These are phyloP conservation scores for Aspergillus taichungensis DNA, from an alignment of 495 filamentous ascomycete genomes.

Conservation along the genomic window DNA sequence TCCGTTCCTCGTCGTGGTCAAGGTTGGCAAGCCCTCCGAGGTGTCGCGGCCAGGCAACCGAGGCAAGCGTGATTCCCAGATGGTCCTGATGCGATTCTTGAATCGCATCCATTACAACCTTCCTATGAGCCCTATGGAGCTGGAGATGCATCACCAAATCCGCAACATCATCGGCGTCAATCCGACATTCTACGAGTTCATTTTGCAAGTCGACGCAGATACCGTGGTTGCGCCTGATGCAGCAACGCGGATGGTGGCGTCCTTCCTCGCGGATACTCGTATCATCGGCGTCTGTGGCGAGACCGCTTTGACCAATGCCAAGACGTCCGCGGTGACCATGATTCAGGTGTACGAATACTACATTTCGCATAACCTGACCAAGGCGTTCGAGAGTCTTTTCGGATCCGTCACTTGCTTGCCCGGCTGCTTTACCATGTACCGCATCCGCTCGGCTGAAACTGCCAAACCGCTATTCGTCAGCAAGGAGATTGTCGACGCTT, in stretches of 20 bases:
- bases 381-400: conserved; percentile 98
- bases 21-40: conserved; percentile 95
- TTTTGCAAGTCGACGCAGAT: conserved; percentile 95
- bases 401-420: conserved; percentile 96
- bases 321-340: conserved; percentile 90
- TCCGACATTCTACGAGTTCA: conserved; percentile 95
- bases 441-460: conserved; percentile 84
- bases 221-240: conserved; percentile 89
- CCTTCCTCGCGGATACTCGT: conserved; percentile 85
- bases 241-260: conserved; percentile 82
- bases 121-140: conserved; percentile 90
- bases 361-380: conserved; percentile 95
- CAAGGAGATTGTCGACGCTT: conserved; percentile 75
- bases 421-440: conserved; percentile 98
- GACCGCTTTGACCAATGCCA: conserved; percentile 86
- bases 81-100: conserved; percentile 95
- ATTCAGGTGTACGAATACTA: conserved; percentile 99
- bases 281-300: conserved; percentile 92
- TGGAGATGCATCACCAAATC: conserved; percentile 99
- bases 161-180: conserved; percentile 98
- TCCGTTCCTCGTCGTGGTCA: conserved; percentile 93
- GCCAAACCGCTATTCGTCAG: conserved; percentile 96
- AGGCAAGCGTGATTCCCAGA: conserved; percentile 98
- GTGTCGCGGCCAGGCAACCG: conserved; percentile 94
- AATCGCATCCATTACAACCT: conserved; percentile 96